Evolutionary conservation across 176 grass and related monocot species (phyloP), one percentile per base, ranked within the genome.

Genomic region (Musa acuminata): DNA sequence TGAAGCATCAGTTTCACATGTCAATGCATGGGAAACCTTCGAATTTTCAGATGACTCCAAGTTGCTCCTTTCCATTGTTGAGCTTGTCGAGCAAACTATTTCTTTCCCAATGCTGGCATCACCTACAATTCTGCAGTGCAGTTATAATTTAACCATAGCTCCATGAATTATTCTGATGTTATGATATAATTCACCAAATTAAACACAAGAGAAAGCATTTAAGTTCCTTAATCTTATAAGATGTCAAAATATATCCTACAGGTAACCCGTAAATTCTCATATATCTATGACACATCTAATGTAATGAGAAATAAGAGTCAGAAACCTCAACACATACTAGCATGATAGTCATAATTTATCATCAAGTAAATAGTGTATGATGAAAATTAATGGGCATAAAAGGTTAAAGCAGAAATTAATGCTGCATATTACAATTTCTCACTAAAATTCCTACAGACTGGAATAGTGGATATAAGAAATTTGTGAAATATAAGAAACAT

Each of bases 31-130:
- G 75, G 77, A 64, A 75, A 72, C 74, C 6, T 78, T 75, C 25
- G 7, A 7, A 49, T 52, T 55, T 8, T 7, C 49, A 78, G 57
- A 53, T 23, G 75, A 82, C 52, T 54, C 35, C 17, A 81, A 72
- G 49, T 23, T 75, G 51, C 73, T 48, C 19, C 49, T 75, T 86
- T 87, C 82, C 78, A 54, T n/a, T 72, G 64, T 81, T 78, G 70
- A 49, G 9, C 68, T 81, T 3, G 59, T 80, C 52, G 35, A 49
- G 49, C 81, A 67, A 22, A 73, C 24, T 80, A 74, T 29, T 72
- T 73, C 72, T 51, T 86, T 74, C 73, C 26, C 27, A 17, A 26
- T 51, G 29, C 10, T 72, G 55, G 75, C 69, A 80, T 64, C 59
- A 0, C 1, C 58, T 52, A 49, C 69, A 26, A 70, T 75, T 69